Conservation (phyloP, 2,329 filamentous ascomycete species). For the Stenocarpella maydis region DNA sequence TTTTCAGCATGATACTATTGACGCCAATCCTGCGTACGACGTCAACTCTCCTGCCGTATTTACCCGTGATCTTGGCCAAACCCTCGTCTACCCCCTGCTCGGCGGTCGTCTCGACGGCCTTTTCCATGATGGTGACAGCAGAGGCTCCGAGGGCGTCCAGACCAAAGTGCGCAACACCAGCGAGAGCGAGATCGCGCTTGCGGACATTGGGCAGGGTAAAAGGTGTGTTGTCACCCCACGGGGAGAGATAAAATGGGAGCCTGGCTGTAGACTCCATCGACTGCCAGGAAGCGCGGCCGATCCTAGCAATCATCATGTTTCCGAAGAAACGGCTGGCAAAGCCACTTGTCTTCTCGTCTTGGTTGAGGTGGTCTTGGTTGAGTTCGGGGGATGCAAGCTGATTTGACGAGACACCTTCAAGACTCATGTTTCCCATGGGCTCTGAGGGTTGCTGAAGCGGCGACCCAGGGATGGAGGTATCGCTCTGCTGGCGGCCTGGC, state of each 20-base stretch:
- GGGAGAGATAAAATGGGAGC: constrained; percentile 37
- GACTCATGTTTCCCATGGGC: constrained; percentile 32
- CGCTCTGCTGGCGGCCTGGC: background rate
- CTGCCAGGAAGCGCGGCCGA: constrained; percentile 37
- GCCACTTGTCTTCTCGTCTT: constrained; percentile 36
- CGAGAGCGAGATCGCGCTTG: constrained; percentile 38
- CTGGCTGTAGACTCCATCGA: constrained; percentile 36
- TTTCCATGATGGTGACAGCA: constrained; percentile 36
- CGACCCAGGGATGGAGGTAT: constrained; percentile 3
- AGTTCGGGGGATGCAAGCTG: constrained; percentile 30
- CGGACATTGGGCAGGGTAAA: constrained; percentile 38
- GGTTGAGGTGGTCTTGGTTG: constrained; percentile 30
- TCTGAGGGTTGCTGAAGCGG: constrained; percentile 19
- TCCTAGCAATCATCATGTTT: constrained; percentile 37
- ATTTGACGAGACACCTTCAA: constrained; percentile 23
- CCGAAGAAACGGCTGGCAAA: constrained; percentile 36
- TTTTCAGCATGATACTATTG: constrained; percentile 35
- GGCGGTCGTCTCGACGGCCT: constrained; percentile 35
- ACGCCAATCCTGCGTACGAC: constrained; percentile 36
- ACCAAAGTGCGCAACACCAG: constrained; percentile 38
- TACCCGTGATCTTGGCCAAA: constrained; percentile 30
- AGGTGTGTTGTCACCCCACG: constrained; percentile 38
- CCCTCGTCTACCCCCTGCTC: constrained; percentile 37
- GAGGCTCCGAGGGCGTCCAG: constrained; percentile 36
- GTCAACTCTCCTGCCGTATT: constrained; percentile 26